These are phyloP conservation scores for Sarcodon sp. DNA, from an alignment of 768 basidiomycete species.

Conservation along the genomic window DNA sequence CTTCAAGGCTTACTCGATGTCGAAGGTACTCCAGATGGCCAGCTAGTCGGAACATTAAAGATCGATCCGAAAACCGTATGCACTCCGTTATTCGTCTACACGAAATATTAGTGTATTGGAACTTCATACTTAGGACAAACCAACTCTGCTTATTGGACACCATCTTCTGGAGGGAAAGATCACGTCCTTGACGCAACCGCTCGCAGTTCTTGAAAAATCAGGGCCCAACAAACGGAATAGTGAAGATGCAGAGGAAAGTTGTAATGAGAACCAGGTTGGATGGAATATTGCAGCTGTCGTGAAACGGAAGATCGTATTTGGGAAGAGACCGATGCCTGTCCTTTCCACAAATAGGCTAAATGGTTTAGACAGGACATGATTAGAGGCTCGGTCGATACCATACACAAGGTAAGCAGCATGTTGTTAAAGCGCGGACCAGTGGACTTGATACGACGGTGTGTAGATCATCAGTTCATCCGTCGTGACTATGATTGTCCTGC, in stretches of 20 bases:
- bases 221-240: constrained; percentile 6
- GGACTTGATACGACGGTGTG: too few species aligned
- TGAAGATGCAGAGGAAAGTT: constrained; percentile 12
- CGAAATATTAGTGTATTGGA: not conserved
- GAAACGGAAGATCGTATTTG: constrained; percentile 73
- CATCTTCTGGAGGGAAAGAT: constrained; percentile 87
- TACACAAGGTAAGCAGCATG: too few species aligned
- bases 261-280: constrained; percentile 8
- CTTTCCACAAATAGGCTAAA: constrained; percentile 8
- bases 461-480: too few species aligned
- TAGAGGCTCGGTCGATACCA: too few species aligned
- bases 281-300: constrained; percentile 65
- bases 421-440: too few species aligned
- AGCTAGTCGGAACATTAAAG: constrained; percentile 66
- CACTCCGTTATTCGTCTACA: constrained; percentile 2
- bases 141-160: constrained; percentile 74
- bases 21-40: constrained; percentile 53
- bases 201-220: constrained; percentile 52
- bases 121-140: constrained; percentile 42
- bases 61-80: constrained; percentile 48
- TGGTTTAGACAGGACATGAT: too few species aligned
- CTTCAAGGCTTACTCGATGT: constrained; percentile 76
- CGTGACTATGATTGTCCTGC: too few species aligned
- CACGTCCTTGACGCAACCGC: constrained; percentile 60
- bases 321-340: constrained; percentile 74